Evolutionary conservation across 2,329 filamentous ascomycete species (phyloP).

Genomic region (Xylariaceae sp.): DNA sequence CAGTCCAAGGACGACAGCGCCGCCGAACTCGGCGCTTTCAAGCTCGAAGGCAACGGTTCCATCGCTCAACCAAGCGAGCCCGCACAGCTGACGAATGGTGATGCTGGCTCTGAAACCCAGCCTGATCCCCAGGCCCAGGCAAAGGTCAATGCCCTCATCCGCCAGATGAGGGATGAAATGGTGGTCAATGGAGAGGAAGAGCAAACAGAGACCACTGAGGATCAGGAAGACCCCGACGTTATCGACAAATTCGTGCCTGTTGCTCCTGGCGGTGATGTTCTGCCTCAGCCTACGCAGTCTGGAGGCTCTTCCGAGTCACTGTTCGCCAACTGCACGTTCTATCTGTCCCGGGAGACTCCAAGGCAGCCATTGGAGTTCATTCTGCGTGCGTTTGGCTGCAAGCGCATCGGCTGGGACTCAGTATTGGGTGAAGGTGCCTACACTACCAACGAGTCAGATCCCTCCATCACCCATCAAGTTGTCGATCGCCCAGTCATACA

Average conservation of each 20-base stretch:
- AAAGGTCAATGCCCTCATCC: constrained; percentile 66
- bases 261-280: constrained; percentile 78
- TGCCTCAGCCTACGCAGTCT: constrained; percentile 72
- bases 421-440: constrained; percentile 89
- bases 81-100: constrained; percentile 51
- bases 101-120: constrained; percentile 38
- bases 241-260: constrained; percentile 92
- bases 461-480: constrained; percentile 91
- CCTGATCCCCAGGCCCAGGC: constrained; percentile 63
- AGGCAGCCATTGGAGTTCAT: constrained; percentile 89
- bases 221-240: constrained; percentile 51
- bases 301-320: constrained; percentile 69
- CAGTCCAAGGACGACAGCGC: constrained; percentile 81
- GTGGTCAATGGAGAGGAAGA: constrained; percentile 36
- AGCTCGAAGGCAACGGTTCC: constrained; percentile 72
- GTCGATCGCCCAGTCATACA: constrained; percentile 83
- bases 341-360: constrained; percentile 89
- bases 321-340: constrained; percentile 87
- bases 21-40: constrained; percentile 87
- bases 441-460: constrained; percentile 83
- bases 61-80: constrained; percentile 51
- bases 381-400: constrained; percentile 90
- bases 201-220: constrained; percentile 40
- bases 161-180: constrained; percentile 60
- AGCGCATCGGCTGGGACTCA: constrained; percentile 90